A percentile compares a stretch with the other conserved stretches of the same genome.
phyloP scores from a whole-genome alignment of 805 yeast species.

The Hanseniaspora clermontiae region DNA sequence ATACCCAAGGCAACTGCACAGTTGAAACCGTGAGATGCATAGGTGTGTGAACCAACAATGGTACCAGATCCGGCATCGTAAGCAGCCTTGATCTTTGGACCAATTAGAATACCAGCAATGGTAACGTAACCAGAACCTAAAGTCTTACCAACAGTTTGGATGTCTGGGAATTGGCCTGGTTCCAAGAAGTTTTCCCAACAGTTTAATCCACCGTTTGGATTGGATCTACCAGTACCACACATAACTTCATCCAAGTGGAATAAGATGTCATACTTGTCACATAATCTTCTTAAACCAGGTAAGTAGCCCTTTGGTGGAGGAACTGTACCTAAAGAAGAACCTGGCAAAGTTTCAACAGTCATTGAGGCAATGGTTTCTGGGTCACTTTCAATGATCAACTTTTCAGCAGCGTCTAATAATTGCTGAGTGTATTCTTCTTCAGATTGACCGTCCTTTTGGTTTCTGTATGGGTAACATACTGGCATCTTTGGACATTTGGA shows the following conservation, averaged over 20 bases:
- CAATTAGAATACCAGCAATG: slow-evolving; percentile 35
- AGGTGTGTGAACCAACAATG: slow-evolving; percentile 39
- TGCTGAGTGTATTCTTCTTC: slow-evolving; percentile 31
- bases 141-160: slow-evolving; percentile 39
- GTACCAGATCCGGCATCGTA: slow-evolving; percentile 32
- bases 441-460: slow-evolving; percentile 27
- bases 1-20: slow-evolving; percentile 37
- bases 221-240: slow-evolving; percentile 44
- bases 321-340: slow-evolving; percentile 36
- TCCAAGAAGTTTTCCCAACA: slow-evolving; percentile 36
- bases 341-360: slow-evolving; percentile 36
- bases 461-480: slow-evolving; percentile 28
- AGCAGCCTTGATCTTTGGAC: slow-evolving; percentile 32
- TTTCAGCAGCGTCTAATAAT: slow-evolving; percentile 33
- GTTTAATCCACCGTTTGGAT: slow-evolving; percentile 32
- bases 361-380: slow-evolving; percentile 35
- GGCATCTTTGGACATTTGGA: slow-evolving; percentile 24
- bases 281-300: slow-evolving; percentile 35
- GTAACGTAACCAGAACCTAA: slow-evolving; percentile 40
- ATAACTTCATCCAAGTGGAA: slow-evolving; percentile 44
- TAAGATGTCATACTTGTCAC: slow-evolving; percentile 40
- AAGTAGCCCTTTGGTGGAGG: slow-evolving; percentile 37
- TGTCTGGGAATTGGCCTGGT: slow-evolving; percentile 34
- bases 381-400: slow-evolving; percentile 32
- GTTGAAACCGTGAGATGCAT: slow-evolving; percentile 37